Evolutionary conservation across 805 yeast genomes (phyloP).

Genomic region (Candida railenensis): DNA sequence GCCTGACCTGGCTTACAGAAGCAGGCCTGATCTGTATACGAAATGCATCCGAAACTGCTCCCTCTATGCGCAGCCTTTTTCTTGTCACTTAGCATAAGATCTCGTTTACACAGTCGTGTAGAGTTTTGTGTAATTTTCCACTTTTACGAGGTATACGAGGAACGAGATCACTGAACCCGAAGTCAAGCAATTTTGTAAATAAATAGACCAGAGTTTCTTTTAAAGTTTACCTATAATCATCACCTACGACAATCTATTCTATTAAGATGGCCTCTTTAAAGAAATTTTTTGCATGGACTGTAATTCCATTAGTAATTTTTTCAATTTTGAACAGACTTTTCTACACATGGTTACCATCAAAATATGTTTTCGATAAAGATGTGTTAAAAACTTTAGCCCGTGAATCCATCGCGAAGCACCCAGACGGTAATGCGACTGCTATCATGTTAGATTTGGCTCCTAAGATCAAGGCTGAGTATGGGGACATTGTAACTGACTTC

Average conservation of each 20-base stretch:
- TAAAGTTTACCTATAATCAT: neutral
- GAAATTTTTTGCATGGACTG: constrained; percentile 13
- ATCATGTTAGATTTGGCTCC: constrained; percentile 63
- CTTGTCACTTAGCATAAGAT: neutral
- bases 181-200: neutral
- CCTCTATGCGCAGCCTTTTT: no score
- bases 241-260: no score
- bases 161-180: neutral
- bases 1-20: no score
- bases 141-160: constrained; percentile 1
- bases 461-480: constrained; percentile 61
- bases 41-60: no score
- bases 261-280: constrained; percentile 6
- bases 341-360: constrained; percentile 65
- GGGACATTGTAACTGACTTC: constrained; percentile 69
- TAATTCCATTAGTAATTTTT: constrained; percentile 22
- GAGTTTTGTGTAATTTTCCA: constrained; percentile 1
- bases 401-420: constrained; percentile 51
- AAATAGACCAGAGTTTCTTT: no score
- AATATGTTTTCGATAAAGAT: constrained; percentile 68
- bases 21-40: no score
- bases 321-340: constrained; percentile 40
- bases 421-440: constrained; percentile 59
- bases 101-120: no score
- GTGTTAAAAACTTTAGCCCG: constrained; percentile 58